Conservation (phyloP, 2,329 filamentous ascomycete genomes). For the Ascochyta pisi region DNA sequence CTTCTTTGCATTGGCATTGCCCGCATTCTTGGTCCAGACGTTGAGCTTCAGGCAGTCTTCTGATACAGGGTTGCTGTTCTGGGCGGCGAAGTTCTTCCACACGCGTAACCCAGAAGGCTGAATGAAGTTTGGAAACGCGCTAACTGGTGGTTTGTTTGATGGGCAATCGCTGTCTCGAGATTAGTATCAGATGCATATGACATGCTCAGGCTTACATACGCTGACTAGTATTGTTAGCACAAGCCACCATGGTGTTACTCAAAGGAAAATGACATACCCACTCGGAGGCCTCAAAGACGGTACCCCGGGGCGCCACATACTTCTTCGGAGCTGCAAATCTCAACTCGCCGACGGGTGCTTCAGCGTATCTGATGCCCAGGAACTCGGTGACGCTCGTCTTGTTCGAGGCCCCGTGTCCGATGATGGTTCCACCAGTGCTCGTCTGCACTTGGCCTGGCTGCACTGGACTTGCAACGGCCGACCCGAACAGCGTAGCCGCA, state of each 20-base stretch:
- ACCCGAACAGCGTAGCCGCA: constrained; percentile 18
- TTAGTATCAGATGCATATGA: constrained; percentile 1
- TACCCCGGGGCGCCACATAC: constrained; percentile 29
- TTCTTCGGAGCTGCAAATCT: constrained; percentile 43
- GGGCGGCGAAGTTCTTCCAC: constrained; percentile 38
- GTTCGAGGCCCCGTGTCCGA: constrained; percentile 40
- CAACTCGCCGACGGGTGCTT: constrained; percentile 42
- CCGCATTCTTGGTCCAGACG: constrained; percentile 34
- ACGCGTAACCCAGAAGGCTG: constrained; percentile 32
- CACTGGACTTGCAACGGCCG: constrained; percentile 11
- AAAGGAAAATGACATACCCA: constrained; percentile 23
- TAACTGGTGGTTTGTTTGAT: constrained; percentile 31
- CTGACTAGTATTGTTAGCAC: constrained; percentile 27
- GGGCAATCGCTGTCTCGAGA: constrained; percentile 29
- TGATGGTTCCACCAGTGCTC: constrained; percentile 37
- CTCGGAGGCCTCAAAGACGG: constrained; percentile 32
- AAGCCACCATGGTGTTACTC: neutral
- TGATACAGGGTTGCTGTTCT: constrained; percentile 29
- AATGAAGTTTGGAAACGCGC: constrained; percentile 36
- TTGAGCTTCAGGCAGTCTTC: constrained; percentile 44
- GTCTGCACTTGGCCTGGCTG: constrained; percentile 27
- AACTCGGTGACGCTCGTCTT: constrained; percentile 39
- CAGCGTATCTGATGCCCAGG: constrained; percentile 47
- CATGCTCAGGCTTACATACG: constrained; percentile 20
- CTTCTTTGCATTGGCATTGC: constrained; percentile 26